Evolutionary conservation across 75 land plant genomes (phyloP).

Genomic region (Cupressus sempervirens): DNA sequence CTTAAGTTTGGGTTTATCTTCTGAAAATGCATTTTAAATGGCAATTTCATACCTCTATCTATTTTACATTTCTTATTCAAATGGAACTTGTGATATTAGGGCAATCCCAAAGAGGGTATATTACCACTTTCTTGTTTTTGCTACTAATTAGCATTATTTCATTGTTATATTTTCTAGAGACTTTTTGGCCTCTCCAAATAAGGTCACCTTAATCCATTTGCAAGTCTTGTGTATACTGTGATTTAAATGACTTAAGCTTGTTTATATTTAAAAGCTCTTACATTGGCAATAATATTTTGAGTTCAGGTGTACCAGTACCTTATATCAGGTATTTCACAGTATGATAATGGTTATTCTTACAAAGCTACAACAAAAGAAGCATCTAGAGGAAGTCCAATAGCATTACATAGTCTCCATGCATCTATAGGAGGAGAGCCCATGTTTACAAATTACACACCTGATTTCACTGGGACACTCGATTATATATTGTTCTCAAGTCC

Average conservation of each 20-base stretch:
- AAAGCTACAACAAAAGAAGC: constrained; percentile 6
- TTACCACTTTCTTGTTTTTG: not conserved
- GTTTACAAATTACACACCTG: constrained; percentile 87
- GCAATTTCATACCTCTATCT: too few relatives aligned
- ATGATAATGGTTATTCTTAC: not conserved
- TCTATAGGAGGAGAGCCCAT: constrained; percentile 62
- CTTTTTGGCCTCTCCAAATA: not conserved
- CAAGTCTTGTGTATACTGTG: not conserved
- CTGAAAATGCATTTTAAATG: too few relatives aligned
- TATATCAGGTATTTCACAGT: constrained; percentile 22
- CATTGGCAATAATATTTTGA: not conserved
- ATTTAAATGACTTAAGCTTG: not conserved
- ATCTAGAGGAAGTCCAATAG: constrained; percentile 31
- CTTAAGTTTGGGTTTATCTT: too few relatives aligned
- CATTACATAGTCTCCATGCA: constrained; percentile 65
- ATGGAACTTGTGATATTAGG: too few relatives aligned
- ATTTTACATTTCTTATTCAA: too few relatives aligned
- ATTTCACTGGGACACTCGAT: constrained; percentile 81
- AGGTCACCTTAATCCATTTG: not conserved
- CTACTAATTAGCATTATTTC: not conserved
- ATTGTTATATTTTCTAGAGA: not conserved
- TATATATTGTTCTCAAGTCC: constrained; percentile 71
- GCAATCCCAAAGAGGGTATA: too few relatives aligned
- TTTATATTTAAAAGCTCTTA: not conserved
- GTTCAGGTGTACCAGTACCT: constrained; percentile 68